Evolutionary conservation across 352 stramenopile species (phyloP).

Genomic region (Phytophthora fragariaefolia): DNA sequence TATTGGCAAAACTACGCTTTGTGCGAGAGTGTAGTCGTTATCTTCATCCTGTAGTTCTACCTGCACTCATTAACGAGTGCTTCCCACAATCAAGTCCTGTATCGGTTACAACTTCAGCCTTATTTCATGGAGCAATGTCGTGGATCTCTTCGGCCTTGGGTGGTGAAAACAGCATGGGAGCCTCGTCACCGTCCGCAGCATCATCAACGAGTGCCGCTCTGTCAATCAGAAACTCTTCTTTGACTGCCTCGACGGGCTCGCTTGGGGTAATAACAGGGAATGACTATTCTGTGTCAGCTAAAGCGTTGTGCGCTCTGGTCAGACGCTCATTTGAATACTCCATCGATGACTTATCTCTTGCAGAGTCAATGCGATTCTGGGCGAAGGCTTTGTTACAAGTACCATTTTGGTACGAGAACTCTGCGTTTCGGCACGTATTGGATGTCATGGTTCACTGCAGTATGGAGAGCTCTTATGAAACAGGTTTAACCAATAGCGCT

Average conservation of each 20-base stretch:
- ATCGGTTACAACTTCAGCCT: slow-evolving; percentile 56
- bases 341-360: slow-evolving; percentile 42
- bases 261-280: slow-evolving; percentile 50
- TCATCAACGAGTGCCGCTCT: slow-evolving; percentile 51
- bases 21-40: slow-evolving; percentile 78
- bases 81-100: slow-evolving; percentile 57
- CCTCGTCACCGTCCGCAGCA: slow-evolving; percentile 40
- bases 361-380: slow-evolving; percentile 63
- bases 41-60: slow-evolving; percentile 65
- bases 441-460: slow-evolving; percentile 74
- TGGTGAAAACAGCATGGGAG: slow-evolving; percentile 38
- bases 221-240: slow-evolving; percentile 57
- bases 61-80: slow-evolving; percentile 68
- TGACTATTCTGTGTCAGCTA: slow-evolving; percentile 62
- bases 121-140: slow-evolving; percentile 65
- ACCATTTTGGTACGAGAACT: slow-evolving; percentile 83
- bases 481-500: not conserved
- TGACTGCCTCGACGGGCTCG: slow-evolving; percentile 55
- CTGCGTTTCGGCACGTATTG: slow-evolving; percentile 66
- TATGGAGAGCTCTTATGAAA: slow-evolving; percentile 49
- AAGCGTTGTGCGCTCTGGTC: slow-evolving; percentile 58
- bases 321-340: slow-evolving; percentile 71
- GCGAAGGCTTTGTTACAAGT: slow-evolving; percentile 69
- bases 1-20: slow-evolving; percentile 75
- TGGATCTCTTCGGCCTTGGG: slow-evolving; percentile 68